These are phyloP conservation scores for Ramichloridium luteum DNA, from an alignment of 2,329 filamentous ascomycete species.

Conservation along the genomic window DNA sequence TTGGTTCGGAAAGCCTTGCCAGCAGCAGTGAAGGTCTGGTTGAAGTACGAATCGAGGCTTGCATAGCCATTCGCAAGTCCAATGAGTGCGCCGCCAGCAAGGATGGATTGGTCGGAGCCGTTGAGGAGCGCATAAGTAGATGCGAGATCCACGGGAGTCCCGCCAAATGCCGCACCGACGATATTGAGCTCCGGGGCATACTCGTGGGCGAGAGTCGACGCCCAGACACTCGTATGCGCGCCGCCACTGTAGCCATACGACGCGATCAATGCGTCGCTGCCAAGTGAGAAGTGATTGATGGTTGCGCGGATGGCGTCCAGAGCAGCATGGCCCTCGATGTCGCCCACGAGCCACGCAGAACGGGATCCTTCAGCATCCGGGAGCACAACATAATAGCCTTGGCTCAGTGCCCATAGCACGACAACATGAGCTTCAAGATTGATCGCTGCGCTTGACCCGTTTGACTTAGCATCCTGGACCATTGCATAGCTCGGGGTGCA, in stretches of 20 bases:
- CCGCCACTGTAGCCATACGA: conserved; percentile 44
- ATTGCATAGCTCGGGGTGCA: conserved; percentile 1
- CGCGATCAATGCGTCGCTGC: not conserved
- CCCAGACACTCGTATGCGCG: conserved; percentile 37
- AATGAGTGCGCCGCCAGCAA: conserved; percentile 1
- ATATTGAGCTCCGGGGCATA: conserved; percentile 42
- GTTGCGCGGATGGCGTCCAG: conserved; percentile 2
- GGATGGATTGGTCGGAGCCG: not conserved
- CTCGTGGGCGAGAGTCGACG: conserved; percentile 35
- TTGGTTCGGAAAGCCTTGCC: not conserved
- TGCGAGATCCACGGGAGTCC: conserved; percentile 1
- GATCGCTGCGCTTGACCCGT: not conserved
- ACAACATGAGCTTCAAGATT: not conserved
- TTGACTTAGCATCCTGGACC: too few relatives aligned
- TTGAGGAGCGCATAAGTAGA: not conserved
- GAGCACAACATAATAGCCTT: conserved; percentile 3
- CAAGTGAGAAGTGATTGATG: not conserved
- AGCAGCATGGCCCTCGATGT: not conserved
- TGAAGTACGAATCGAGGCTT: not conserved
- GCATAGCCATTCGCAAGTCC: conserved; percentile 2
- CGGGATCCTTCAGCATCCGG: conserved; percentile 1
- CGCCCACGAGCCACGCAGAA: conserved; percentile 1
- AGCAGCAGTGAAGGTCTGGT: not conserved
- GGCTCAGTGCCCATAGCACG: not conserved
- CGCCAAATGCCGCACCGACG: not conserved